phyloP scores from a whole-genome alignment of 2,329 filamentous ascomycete species.

The Zarea fungicola region DNA sequence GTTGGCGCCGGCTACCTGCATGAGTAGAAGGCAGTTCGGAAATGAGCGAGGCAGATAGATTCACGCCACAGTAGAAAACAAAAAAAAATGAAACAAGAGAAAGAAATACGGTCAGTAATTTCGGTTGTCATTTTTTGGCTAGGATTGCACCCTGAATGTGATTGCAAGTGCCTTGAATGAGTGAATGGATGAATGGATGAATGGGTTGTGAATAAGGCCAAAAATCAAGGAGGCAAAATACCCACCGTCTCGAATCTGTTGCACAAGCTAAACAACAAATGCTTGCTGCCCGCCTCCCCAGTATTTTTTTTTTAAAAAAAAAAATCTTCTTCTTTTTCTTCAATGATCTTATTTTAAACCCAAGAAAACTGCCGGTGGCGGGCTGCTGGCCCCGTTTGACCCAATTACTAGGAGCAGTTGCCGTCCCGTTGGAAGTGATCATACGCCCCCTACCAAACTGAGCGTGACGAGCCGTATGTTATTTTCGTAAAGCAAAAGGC shows the following conservation, averaged over 20 bases:
- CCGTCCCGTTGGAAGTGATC: slow-evolving; percentile 8
- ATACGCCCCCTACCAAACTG: neutral
- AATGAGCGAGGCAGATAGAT: no score
- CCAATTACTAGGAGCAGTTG: slow-evolving; percentile 3
- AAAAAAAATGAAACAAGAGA: neutral
- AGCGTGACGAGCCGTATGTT: neutral
- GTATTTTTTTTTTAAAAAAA: neutral
- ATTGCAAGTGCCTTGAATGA: neutral
- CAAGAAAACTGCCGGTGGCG: neutral
- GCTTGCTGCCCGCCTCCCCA: slow-evolving; percentile 9
- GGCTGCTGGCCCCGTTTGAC: neutral
- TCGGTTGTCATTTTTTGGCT: neutral
- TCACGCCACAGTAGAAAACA: neutral
- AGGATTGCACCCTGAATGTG: neutral
- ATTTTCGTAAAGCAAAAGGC: neutral
- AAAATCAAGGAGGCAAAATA: slow-evolving; percentile 5
- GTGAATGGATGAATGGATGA: no score
- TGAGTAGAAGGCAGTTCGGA: no score
- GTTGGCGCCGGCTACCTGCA: neutral
- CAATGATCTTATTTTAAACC: neutral
- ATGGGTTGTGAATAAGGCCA: no score
- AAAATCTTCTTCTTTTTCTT: no score
- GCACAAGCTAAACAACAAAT: neutral
- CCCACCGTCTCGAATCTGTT: slow-evolving; percentile 9
- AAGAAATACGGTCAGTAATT: no score